Conservation (phyloP, 306 rosid species). For the Cicer arietinum region DNA sequence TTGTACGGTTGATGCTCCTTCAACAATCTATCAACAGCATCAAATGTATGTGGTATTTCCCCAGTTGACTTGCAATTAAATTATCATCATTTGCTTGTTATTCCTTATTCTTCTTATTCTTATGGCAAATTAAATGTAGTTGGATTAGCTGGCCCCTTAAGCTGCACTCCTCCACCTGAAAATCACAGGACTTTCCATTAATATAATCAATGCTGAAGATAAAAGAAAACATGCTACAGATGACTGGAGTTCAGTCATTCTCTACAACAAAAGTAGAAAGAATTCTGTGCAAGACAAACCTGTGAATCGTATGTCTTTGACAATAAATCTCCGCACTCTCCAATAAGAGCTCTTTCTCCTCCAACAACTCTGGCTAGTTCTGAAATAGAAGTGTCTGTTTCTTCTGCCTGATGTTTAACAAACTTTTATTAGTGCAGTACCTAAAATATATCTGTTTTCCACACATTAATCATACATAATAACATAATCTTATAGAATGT, state of each 20-base stretch:
- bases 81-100: slow-evolving; percentile 31
- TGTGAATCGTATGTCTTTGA: slow-evolving; percentile 64
- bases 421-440: slow-evolving; percentile 39
- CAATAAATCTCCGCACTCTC: slow-evolving; percentile 68
- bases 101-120: slow-evolving; percentile 29
- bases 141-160: slow-evolving; percentile 76
- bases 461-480: slow-evolving; percentile 10
- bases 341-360: slow-evolving; percentile 76
- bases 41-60: slow-evolving; percentile 34
- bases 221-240: background rate
- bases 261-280: slow-evolving; percentile 2
- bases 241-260: background rate
- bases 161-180: slow-evolving; percentile 85
- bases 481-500: background rate
- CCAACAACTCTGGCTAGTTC: slow-evolving; percentile 73
- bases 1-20: slow-evolving; percentile 33
- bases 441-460: slow-evolving; percentile 8
- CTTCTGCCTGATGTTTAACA: slow-evolving; percentile 66
- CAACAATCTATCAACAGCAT: slow-evolving; percentile 35
- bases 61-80: slow-evolving; percentile 35
- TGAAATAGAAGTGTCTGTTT: slow-evolving; percentile 63
- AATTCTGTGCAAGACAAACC: slow-evolving; percentile 51
- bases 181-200: slow-evolving; percentile 38
- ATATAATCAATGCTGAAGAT: slow-evolving; percentile 19
- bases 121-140: slow-evolving; percentile 43